Conservation (phyloP, 176 grass and related monocot species). For the Oryza longistaminata region DNA sequence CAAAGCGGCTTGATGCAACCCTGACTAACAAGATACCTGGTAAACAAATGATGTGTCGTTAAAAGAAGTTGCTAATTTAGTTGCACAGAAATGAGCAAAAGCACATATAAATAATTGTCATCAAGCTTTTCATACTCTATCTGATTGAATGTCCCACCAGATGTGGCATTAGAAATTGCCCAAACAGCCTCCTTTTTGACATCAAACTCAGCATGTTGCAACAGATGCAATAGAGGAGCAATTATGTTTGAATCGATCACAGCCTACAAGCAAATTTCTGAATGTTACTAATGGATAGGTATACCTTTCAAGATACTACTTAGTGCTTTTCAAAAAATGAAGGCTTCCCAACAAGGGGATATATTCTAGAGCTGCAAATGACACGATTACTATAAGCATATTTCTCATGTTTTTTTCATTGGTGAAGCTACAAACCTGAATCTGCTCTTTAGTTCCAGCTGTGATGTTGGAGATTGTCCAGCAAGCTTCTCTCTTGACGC, state of each 20-base stretch:
- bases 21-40: conserved; percentile 57
- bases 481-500: conserved; percentile 67
- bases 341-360: background rate
- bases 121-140: conserved; percentile 39
- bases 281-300: background rate
- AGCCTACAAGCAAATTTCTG: conserved; percentile 33
- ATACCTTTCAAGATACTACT: background rate
- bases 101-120: conserved; percentile 16
- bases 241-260: conserved; percentile 59
- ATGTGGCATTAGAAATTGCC: conserved; percentile 47
- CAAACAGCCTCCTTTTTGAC: conserved; percentile 53
- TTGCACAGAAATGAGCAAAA: conserved; percentile 6
- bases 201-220: conserved; percentile 50
- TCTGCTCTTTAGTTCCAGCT: conserved; percentile 67
- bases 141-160: conserved; percentile 54
- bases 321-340: background rate
- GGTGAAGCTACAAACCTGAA: conserved; percentile 48
- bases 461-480: conserved; percentile 73
- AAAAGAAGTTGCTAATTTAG: background rate
- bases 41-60: background rate
- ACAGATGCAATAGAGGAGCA: conserved; percentile 37
- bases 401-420: background rate
- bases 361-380: background rate
- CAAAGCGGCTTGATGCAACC: conserved; percentile 65
- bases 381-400: background rate